Percentiles rank a stretch among this genome's conserved stretches.
Conservation (phyloP, 2,329 filamentous ascomycete species). For the Penicillium freii region DNA sequence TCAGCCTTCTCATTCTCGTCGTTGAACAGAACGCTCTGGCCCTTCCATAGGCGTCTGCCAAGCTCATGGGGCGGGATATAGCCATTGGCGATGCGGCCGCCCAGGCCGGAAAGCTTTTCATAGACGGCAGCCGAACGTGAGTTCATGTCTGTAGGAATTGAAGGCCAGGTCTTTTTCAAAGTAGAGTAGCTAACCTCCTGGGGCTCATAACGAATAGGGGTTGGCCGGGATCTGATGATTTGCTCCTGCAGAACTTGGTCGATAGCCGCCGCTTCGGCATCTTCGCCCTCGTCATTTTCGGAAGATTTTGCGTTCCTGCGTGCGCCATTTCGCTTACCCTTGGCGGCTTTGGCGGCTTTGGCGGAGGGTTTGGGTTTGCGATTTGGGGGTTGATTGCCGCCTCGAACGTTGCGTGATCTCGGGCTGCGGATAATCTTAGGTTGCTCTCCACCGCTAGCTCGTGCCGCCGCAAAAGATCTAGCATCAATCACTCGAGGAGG, state of each 20-base stretch:
- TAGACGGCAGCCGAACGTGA: slow-evolving; percentile 31
- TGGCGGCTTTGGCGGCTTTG: slow-evolving; percentile 14
- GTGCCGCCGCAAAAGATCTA: slow-evolving; percentile 36
- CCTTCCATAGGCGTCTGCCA: slow-evolving; percentile 37
- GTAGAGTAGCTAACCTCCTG: slow-evolving; percentile 31
- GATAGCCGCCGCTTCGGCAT: slow-evolving; percentile 25
- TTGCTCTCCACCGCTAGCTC: slow-evolving; percentile 23
- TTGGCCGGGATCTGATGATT: slow-evolving; percentile 29
- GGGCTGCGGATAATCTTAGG: slow-evolving; percentile 34
- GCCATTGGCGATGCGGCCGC: slow-evolving; percentile 36
- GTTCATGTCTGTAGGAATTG: slow-evolving; percentile 34
- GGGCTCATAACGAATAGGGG: slow-evolving; percentile 37
- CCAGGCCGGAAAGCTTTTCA: slow-evolving; percentile 37
- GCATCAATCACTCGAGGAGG: slow-evolving; percentile 37
- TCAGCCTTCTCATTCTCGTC: slow-evolving; percentile 38
- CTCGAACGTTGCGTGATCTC: slow-evolving; percentile 24
- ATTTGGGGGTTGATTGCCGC: slow-evolving; percentile 16
- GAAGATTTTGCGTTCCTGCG: slow-evolving; percentile 11
- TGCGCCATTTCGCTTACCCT: slow-evolving; percentile 13
- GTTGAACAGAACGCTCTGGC: slow-evolving; percentile 39
- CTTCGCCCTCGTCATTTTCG: slow-evolving; percentile 27
- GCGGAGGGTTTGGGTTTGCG: slow-evolving; percentile 22
- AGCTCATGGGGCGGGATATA: slow-evolving; percentile 39
- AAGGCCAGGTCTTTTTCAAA: slow-evolving; percentile 41
- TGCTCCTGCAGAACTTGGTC: slow-evolving; percentile 33